Evolutionary conservation across 129 eudicot species (phyloP).

Genomic region (Dittrichia graveolens): DNA sequence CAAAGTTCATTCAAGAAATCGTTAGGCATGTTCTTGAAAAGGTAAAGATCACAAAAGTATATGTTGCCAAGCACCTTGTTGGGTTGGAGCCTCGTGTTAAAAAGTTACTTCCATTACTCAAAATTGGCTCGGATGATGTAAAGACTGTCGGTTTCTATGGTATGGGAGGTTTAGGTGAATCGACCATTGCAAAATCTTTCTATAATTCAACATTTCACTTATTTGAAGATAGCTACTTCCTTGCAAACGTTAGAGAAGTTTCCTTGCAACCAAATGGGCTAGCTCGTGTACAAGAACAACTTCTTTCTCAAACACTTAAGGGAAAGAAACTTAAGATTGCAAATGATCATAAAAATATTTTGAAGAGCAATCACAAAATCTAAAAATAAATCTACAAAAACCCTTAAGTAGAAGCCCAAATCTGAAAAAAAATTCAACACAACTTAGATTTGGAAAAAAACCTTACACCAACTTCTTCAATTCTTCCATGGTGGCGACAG

Average conservation of each 20-base stretch:
- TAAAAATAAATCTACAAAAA: no score
- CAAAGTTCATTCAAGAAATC: conserved; percentile 30
- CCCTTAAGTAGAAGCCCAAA: no score
- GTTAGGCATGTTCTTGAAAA: conserved; percentile 22
- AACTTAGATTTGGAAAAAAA: no score
- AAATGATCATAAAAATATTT: conserved; percentile 10
- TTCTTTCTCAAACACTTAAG: conserved; percentile 21
- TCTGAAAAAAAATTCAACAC: no score
- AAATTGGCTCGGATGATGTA: conserved; percentile 26
- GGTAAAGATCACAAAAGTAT: conserved; percentile 8
- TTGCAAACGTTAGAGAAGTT: conserved; percentile 26
- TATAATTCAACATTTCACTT: neutral
- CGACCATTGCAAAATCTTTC: conserved; percentile 22
- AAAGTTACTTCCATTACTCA: neutral
- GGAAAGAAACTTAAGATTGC: conserved; percentile 10
- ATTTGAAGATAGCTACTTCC: conserved; percentile 27
- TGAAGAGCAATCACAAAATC: no score
- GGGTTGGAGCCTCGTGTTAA: conserved; percentile 22
- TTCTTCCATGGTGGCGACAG: no score
- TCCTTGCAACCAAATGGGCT: conserved; percentile 23
- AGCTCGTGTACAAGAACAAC: conserved; percentile 29
- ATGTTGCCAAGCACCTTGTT: conserved; percentile 26
- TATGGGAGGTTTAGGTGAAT: conserved; percentile 33
- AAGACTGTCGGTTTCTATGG: conserved; percentile 23
- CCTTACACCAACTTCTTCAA: no score